Evolutionary conservation across 129 eudicot genomes (phyloP), one percentile per base, ranked within the genome.

Genomic region (Centella asiatica): DNA sequence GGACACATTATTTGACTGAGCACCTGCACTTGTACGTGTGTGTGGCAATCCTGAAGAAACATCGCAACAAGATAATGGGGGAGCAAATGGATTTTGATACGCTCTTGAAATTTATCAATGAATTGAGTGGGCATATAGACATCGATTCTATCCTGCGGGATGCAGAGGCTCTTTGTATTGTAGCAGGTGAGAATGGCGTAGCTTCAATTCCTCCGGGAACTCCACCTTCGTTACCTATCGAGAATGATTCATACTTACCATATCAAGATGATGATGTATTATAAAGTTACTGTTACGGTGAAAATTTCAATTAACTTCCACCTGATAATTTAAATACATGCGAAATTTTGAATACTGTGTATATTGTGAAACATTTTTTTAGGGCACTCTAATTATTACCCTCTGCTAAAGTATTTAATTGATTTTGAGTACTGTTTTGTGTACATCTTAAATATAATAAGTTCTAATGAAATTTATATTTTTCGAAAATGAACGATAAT

Each of bases 161-260:
- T 49, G 95, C 98, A 1, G 98, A 90, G 80, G 98, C 98, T 33
- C 62, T 90, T 20, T 86, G 98, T 64, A 76, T 90, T 40, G 84
- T 85, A 42, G 98, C 97, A 0, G 98, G 98, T 37, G 98, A 90
- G 54, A 87, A 82, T 36, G 98, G 98, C 10, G 85, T 81, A 0
- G 87, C 94, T n/a, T 76, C 81, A n/a, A 90, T 90, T 28, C 98
- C 97, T 32, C 98, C 98, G 0, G 98, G 98, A 31, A 90, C 98
- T 19, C 98, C 98, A 0, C 98, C 98, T 46, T 84, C 95, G 15
- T 73, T 90, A 46, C 98, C 98, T 5, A 42, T 79, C 2, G 82
- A 84, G 45, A 83, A 87, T 26, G 83, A 74, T 25, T 78, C 86
- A 9, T 62, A 71, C 10, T 84, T 82, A 59, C 69, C 84, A 34